Conservation (phyloP, 441 rosid species). For the Cnidoscolus chayamansa region DNA sequence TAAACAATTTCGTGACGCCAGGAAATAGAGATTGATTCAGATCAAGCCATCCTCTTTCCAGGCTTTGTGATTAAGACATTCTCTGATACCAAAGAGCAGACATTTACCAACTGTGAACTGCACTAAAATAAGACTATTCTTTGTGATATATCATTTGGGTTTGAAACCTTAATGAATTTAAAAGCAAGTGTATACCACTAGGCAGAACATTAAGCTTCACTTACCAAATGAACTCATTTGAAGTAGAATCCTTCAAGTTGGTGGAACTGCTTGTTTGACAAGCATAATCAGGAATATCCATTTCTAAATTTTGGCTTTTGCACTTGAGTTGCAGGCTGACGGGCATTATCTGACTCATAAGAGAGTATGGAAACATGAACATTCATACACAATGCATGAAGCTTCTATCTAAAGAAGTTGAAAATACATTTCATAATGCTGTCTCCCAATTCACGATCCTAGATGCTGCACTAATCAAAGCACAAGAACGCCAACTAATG, state of each 20-base stretch:
- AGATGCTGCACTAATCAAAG: not conserved
- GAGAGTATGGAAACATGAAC: not conserved
- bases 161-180: not conserved
- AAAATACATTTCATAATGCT: not conserved
- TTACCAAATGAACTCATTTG: conserved; percentile 69
- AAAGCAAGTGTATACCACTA: not conserved
- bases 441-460: not conserved
- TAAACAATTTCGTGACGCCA: not conserved
- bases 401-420: conserved; percentile 6
- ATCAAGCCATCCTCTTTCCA: not conserved
- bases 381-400: not conserved
- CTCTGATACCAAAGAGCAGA: not conserved
- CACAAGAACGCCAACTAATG: not conserved
- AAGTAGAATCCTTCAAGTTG: conserved; percentile 25
- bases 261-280: conserved; percentile 31
- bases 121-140: not conserved
- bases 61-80: not conserved
- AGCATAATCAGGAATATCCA: conserved; percentile 28
- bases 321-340: conserved; percentile 57
- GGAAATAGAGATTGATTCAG: not conserved
- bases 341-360: conserved; percentile 54
- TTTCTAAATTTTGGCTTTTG: conserved; percentile 38
- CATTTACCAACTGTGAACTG: not conserved
- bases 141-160: not conserved
- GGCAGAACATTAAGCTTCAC: conserved; percentile 7